phyloP scores from a whole-genome alignment of 2,329 filamentous ascomycete species.

The Ceratocystis harringtonii region DNA sequence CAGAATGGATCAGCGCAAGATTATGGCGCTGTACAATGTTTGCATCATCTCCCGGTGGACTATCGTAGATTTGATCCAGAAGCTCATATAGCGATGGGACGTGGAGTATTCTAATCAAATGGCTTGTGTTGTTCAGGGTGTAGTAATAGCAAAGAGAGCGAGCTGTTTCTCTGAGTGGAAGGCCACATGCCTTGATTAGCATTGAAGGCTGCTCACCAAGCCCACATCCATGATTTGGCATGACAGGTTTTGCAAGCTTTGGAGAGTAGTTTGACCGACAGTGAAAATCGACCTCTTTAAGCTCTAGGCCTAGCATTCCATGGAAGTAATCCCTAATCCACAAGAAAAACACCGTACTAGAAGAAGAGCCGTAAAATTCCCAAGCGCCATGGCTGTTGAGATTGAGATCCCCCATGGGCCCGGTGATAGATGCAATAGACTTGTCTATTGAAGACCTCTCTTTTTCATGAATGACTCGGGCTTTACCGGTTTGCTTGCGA shows the following conservation, averaged over 20 bases:
- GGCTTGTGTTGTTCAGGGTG: constrained; percentile 41
- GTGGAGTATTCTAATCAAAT: constrained; percentile 57
- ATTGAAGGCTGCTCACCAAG: constrained; percentile 39
- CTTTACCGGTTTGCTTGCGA: constrained; percentile 29
- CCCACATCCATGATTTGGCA: constrained; percentile 36
- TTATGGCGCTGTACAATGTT: constrained; percentile 30
- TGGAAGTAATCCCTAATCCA: constrained; percentile 81
- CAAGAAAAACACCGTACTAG: constrained; percentile 74
- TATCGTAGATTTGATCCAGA: constrained; percentile 64
- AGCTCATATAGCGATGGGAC: constrained; percentile 64
- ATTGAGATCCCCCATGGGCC: constrained; percentile 78
- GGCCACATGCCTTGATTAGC: constrained; percentile 35
- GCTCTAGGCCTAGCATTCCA: constrained; percentile 45
- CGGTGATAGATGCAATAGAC: constrained; percentile 85
- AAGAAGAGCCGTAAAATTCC: constrained; percentile 91
- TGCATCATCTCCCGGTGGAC: constrained; percentile 45
- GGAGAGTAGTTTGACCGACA: constrained; percentile 23
- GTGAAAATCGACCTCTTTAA: not conserved
- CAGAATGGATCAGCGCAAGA: constrained; percentile 54
- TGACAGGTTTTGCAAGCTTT: constrained; percentile 33
- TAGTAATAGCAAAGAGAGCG: constrained; percentile 40
- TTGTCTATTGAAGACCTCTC: constrained; percentile 34
- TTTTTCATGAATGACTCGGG: constrained; percentile 23
- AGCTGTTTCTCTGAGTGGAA: constrained; percentile 50
- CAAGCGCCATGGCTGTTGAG: constrained; percentile 82